A percentile compares a stretch with the other conserved stretches of the same genome.
These are phyloP conservation scores for Ophiognomonia clavigignenti-juglandacearum DNA, from an alignment of 2,329 filamentous ascomycete species.

Conservation along the genomic window DNA sequence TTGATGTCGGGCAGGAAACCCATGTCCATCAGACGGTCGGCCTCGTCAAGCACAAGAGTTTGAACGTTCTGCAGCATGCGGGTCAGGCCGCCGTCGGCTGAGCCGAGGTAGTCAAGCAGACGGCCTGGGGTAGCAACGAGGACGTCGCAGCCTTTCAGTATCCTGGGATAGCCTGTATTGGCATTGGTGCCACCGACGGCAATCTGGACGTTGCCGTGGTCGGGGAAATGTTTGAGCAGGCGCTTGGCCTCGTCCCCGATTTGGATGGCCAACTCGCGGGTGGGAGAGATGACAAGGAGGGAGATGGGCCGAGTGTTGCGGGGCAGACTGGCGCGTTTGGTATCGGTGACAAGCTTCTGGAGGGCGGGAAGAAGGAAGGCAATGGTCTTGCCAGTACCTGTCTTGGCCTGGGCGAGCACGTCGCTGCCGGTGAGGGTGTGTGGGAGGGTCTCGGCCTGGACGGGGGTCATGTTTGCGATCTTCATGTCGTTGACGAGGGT, in stretches of 20 bases:
- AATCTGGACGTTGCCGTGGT: slow-evolving; percentile 65
- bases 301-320: slow-evolving; percentile 37
- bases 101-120: slow-evolving; percentile 72
- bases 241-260: slow-evolving; percentile 67
- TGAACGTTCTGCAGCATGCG: slow-evolving; percentile 65
- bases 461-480: slow-evolving; percentile 50
- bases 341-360: slow-evolving; percentile 61
- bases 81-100: slow-evolving; percentile 62
- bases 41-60: slow-evolving; percentile 85
- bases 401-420: slow-evolving; percentile 76
- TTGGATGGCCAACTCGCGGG: slow-evolving; percentile 65
- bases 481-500: slow-evolving; percentile 44
- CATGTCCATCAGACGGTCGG: slow-evolving; percentile 84
- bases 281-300: slow-evolving; percentile 64
- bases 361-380: slow-evolving; percentile 82
- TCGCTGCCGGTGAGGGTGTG: slow-evolving; percentile 43
- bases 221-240: slow-evolving; percentile 65
- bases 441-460: slow-evolving; percentile 47
- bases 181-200: slow-evolving; percentile 79
- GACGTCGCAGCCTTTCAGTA: slow-evolving; percentile 70
- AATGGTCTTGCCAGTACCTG: slow-evolving; percentile 81
- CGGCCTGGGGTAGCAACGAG: slow-evolving; percentile 78
- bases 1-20: slow-evolving; percentile 79
- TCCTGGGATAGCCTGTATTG: slow-evolving; percentile 64
- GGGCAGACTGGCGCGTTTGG: slow-evolving; percentile 22